Conservation (phyloP, 768 basidiomycete species). For the Suillus subaureus region DNA sequence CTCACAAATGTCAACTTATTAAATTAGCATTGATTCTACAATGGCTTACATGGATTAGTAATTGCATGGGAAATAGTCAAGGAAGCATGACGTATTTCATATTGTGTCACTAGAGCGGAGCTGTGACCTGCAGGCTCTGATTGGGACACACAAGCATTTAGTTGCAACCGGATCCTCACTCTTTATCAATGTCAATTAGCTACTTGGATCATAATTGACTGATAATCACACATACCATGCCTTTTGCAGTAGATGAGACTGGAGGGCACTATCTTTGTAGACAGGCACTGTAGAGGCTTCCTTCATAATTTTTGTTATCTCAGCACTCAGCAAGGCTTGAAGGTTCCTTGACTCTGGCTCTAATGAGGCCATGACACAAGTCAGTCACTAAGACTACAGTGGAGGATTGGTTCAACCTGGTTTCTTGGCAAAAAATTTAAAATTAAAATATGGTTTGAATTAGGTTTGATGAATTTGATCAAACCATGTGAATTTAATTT, state of each 20-base stretch:
- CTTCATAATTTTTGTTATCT: neutral
- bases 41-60: neutral
- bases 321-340: neutral
- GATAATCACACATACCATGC: neutral
- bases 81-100: neutral
- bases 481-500: neutral
- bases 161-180: neutral
- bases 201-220: neutral
- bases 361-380: neutral
- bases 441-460: neutral
- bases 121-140: neutral
- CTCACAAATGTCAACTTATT: neutral
- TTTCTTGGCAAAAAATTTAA: neutral
- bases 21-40: neutral
- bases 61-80: neutral
- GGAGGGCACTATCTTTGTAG: neutral
- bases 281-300: neutral
- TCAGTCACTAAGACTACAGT: neutral
- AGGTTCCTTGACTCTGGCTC: neutral
- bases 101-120: neutral
- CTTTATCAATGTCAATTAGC: neutral
- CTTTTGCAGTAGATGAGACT: neutral
- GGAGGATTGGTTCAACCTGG: neutral
- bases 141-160: neutral
- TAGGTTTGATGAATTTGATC: constrained; percentile 1